phyloP scores from a whole-genome alignment of 129 eudicot species.

The Centrapalus pauciflorus region DNA sequence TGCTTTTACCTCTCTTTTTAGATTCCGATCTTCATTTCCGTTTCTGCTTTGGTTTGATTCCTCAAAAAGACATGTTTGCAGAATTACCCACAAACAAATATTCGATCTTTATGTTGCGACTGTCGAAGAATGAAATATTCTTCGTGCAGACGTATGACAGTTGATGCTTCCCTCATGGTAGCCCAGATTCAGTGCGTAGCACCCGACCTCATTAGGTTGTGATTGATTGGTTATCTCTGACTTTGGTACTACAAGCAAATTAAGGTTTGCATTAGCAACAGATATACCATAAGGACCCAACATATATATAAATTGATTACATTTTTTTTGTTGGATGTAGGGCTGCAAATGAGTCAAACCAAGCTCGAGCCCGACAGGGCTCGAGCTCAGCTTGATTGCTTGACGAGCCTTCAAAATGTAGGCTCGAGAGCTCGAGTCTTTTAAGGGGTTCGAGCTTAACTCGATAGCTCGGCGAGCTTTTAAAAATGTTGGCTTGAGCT shows the following conservation, averaged over 20 bases:
- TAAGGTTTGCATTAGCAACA: background rate
- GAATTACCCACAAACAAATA: background rate
- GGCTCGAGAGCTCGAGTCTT: too few species aligned
- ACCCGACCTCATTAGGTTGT: slow-evolving; percentile 24
- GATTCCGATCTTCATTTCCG: background rate
- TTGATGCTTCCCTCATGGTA: slow-evolving; percentile 35
- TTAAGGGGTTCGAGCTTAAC: too few species aligned
- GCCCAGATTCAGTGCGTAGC: slow-evolving; percentile 29
- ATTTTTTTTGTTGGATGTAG: too few species aligned
- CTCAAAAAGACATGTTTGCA: slow-evolving; percentile 10
- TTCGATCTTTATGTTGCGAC: slow-evolving; percentile 17
- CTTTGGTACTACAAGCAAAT: slow-evolving; percentile 34
- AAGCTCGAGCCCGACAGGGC: too few species aligned
- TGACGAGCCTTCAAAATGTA: too few species aligned
- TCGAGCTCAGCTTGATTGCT: too few species aligned
- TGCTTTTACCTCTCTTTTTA: slow-evolving; percentile 2
- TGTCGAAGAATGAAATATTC: slow-evolving; percentile 27
- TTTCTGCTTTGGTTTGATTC: slow-evolving; percentile 2
- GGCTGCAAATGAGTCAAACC: too few species aligned
- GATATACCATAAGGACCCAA: too few species aligned
- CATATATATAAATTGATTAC: too few species aligned
- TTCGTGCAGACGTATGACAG: slow-evolving; percentile 32
- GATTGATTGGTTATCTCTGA: slow-evolving; percentile 31
- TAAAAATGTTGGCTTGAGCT: too few species aligned
- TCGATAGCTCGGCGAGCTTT: too few species aligned